Evolutionary conservation across 192 early-diverging fungal genomes (phyloP).

Genomic region (Coemansia asiatica): DNA sequence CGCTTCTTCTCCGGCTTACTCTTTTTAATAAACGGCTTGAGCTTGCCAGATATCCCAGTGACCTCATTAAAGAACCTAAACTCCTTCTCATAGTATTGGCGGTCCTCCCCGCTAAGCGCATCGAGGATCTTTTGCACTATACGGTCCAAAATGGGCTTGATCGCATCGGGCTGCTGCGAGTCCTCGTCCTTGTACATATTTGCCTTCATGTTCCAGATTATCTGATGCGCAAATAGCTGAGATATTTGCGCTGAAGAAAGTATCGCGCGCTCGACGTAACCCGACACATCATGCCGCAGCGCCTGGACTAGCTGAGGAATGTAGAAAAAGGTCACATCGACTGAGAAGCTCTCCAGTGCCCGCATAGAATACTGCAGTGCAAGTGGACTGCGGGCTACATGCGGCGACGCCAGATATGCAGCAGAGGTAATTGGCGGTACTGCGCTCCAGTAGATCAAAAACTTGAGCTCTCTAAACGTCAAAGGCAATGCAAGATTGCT

Average conservation of each 20-base stretch:
- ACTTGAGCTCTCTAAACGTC: constrained; percentile 58
- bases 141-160: constrained; percentile 87
- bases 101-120: constrained; percentile 82
- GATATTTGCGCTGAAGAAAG: constrained; percentile 89
- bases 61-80: constrained; percentile 94
- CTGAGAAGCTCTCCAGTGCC: constrained; percentile 83
- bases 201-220: constrained; percentile 99
- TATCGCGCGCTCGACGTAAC: constrained; percentile 95
- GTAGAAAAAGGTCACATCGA: constrained; percentile 97
- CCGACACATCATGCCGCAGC: constrained; percentile 80
- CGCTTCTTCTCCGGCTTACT: constrained; percentile 96
- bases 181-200: constrained; percentile 87
- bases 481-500: constrained; percentile 18
- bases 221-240: constrained; percentile 99
- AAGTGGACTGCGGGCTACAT: constrained; percentile 74
- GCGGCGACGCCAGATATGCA: constrained; percentile 71
- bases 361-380: constrained; percentile 94
- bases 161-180: constrained; percentile 64
- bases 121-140: constrained; percentile 81
- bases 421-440: constrained; percentile 90
- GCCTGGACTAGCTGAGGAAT: constrained; percentile 98
- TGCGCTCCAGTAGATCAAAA: constrained; percentile 85
- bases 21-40: constrained; percentile 90
- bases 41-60: constrained; percentile 95
- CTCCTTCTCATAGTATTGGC: constrained; percentile 92